Base-by-base conservation (phyloP, 2,329 filamentous ascomycete genomes). In the Apiospora aurea region DNA sequence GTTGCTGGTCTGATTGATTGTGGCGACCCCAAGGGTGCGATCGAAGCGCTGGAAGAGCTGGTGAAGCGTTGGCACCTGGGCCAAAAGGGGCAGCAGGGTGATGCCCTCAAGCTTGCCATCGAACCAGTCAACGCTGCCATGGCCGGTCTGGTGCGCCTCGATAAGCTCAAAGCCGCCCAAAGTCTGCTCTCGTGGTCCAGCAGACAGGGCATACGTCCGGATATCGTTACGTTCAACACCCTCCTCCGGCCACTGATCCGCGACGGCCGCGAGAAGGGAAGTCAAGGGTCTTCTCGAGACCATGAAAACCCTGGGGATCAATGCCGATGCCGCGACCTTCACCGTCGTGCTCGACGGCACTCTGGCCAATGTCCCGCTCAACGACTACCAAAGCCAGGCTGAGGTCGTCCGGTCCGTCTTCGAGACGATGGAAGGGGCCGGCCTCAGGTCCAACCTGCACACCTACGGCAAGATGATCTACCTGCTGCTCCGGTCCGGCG, bases 391-490 rank as follows among this genome's bases (percentile, higher is more conserved):
- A 5, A 84, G 90, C 72, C 90, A 91, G 78, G 81, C 85, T 41
- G 77, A 81, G 3, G 83, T 85, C 34, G 84, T 93, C 13, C 76
- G 85, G 24, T 78, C 80, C 24, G 70, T 72, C 26, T 71, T 73
- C 57, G 38, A 51, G 0, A 80, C 89, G 26, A 89, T 95, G 80
- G 84, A 90, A 72, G 78, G 80, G 2, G 83, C 86, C 16, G 89
- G 89, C 6, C 80, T 94, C 14, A 81, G 85, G 67, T 84, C 91
- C 49, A 93, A 93, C 79, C 81, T 85, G 71, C 85, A 89, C 74
- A 89, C 89, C 2, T 96, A 93, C 80, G 89, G 87, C 76, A 91
- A 92, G 79, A 89, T 94, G 79, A 88, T 96, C 70, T 87, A 94
- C 80, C 83, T 87, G 24, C 82, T 94, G 14, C 83, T 93, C 26